Percentiles rank a stretch among this genome's conserved stretches.
phyloP scores from a whole-genome alignment of 1,284 basidiomycete genomes.

The Cutaneotrichosporon sp. region DNA sequence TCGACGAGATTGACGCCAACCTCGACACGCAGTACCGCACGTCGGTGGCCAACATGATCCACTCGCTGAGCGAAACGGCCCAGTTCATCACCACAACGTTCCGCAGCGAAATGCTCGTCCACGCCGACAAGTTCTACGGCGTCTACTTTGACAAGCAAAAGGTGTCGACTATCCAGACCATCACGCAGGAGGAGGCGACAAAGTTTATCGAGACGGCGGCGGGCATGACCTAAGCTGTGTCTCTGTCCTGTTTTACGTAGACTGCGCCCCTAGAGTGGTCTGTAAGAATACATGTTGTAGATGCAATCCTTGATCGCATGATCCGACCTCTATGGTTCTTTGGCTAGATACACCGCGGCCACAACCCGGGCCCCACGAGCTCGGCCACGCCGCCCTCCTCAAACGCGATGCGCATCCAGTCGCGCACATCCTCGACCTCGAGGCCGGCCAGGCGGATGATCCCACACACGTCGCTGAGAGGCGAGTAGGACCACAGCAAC shows the following conservation, averaged over 20 bases:
- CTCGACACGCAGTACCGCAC: slow-evolving; percentile 97
- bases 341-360: slow-evolving; percentile 43
- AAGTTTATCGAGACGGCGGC: slow-evolving; percentile 39
- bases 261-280: too few species aligned
- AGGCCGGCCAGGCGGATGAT: slow-evolving; percentile 46
- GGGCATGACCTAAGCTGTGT: slow-evolving; percentile 9
- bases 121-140: slow-evolving; percentile 96
- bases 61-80: slow-evolving; percentile 77
- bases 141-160: slow-evolving; percentile 98
- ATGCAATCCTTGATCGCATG: slow-evolving; percentile 1
- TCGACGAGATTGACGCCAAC: slow-evolving; percentile 99
- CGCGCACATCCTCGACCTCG: slow-evolving; percentile 48
- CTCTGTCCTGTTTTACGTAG: background rate
- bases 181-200: slow-evolving; percentile 49
- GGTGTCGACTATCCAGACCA: slow-evolving; percentile 61
- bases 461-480: slow-evolving; percentile 31
- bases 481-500: slow-evolving; percentile 49
- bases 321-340: background rate
- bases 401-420: slow-evolving; percentile 46
- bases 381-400: slow-evolving; percentile 36
- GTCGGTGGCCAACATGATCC: slow-evolving; percentile 98
- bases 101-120: slow-evolving; percentile 81
- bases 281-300: slow-evolving; percentile 11
- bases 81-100: slow-evolving; percentile 99
- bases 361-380: slow-evolving; percentile 50